These are phyloP conservation scores for Syzygium malaccense DNA, from an alignment of 441 rosid species.

Conservation along the genomic window DNA sequence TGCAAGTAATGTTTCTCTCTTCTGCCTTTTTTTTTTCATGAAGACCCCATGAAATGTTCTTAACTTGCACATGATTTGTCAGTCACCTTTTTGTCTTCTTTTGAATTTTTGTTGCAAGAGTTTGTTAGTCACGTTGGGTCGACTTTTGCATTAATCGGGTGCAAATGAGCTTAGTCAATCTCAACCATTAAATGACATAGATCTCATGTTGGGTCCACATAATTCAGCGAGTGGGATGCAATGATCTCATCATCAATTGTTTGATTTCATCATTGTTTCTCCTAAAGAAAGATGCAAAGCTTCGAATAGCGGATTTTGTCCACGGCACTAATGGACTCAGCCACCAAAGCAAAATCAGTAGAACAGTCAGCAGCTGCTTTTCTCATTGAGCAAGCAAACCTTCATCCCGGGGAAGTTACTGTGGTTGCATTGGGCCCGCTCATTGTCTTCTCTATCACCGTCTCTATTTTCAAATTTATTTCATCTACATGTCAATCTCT, in stretches of 20 bases:
- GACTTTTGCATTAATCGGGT: background rate
- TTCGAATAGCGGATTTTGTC: constrained; percentile 82
- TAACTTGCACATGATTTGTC: background rate
- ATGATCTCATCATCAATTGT: background rate
- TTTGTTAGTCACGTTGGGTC: background rate
- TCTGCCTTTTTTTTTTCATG: background rate
- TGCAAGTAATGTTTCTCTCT: background rate
- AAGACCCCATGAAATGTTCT: background rate
- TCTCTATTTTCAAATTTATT: background rate
- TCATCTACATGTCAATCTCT: background rate
- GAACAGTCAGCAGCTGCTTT: constrained; percentile 62
- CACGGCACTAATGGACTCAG: constrained; percentile 92
- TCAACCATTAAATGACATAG: background rate
- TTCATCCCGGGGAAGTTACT: constrained; percentile 68
- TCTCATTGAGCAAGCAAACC: constrained; percentile 72
- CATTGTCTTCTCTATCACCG: background rate
- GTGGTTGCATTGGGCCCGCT: constrained; percentile 82
- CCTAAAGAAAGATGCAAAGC: constrained; percentile 62
- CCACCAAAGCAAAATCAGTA: constrained; percentile 71
- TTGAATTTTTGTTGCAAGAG: background rate
- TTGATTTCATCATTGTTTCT: constrained; percentile 3
- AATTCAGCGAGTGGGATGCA: background rate
- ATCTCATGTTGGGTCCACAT: background rate
- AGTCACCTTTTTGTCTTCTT: background rate
- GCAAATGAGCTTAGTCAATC: background rate